phyloP scores from a whole-genome alignment of 306 rosid species.

The Prunus mira region DNA sequence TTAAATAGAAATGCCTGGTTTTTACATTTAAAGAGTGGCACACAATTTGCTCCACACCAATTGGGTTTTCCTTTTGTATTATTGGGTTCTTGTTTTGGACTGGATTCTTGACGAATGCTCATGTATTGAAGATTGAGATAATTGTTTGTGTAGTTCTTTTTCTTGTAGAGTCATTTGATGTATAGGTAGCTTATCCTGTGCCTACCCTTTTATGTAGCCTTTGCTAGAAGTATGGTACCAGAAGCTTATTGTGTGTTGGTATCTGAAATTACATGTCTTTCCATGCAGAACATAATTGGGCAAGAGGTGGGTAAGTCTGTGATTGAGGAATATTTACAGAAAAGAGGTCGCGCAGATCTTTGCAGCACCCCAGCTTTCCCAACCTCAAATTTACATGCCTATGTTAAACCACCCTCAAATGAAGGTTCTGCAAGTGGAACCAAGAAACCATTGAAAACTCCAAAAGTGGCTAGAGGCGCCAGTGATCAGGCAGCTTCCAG shows the following conservation, averaged over 20 bases:
- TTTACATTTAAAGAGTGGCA: background rate
- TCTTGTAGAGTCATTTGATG: background rate
- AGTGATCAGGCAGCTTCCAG: slow-evolving; percentile 23
- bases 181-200: no score
- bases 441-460: slow-evolving; percentile 55
- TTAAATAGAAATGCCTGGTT: background rate
- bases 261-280: slow-evolving; percentile 7
- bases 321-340: slow-evolving; percentile 69
- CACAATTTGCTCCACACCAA: background rate
- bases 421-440: slow-evolving; percentile 43
- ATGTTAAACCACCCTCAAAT: slow-evolving; percentile 77
- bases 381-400: slow-evolving; percentile 62
- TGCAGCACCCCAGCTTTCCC: slow-evolving; percentile 33
- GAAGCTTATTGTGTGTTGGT: background rate
- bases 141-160: background rate
- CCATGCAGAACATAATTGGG: slow-evolving; percentile 80
- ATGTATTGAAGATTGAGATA: background rate
- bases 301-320: slow-evolving; percentile 72
- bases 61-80: background rate
- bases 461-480: slow-evolving; percentile 39
- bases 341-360: slow-evolving; percentile 54
- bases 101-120: background rate
- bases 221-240: background rate
- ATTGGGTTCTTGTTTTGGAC: background rate
- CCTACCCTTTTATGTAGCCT: background rate